These are phyloP conservation scores for Cucumis melo DNA, from an alignment of 306 rosid genomes.

Conservation along the genomic window DNA sequence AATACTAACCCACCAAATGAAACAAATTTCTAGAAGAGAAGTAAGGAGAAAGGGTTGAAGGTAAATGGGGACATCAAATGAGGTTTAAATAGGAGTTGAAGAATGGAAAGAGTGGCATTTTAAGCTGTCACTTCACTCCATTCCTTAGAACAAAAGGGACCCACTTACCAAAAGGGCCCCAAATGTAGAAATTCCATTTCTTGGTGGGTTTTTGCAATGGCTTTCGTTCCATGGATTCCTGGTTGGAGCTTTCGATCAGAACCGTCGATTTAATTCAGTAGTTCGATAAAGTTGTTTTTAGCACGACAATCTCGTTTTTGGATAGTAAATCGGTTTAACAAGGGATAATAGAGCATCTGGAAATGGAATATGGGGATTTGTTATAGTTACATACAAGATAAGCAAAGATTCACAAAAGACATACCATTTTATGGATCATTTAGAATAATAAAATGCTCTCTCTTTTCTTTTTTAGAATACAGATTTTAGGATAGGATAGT, in stretches of 20 bases:
- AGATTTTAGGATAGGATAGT: neutral
- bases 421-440: neutral
- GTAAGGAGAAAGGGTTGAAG: neutral
- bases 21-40: neutral
- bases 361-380: neutral
- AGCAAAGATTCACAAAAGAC: neutral
- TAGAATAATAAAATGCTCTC: neutral
- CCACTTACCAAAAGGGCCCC: neutral
- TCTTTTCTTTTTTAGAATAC: too few relatives aligned
- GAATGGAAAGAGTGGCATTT: neutral
- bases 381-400: neutral
- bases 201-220: neutral
- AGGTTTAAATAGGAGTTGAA: neutral
- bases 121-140: conserved; percentile 3
- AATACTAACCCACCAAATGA: neutral
- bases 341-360: neutral
- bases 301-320: neutral
- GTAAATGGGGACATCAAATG: neutral
- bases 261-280: neutral
- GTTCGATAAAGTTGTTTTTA: neutral
- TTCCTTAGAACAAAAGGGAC: neutral
- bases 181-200: neutral
- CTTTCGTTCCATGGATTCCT: neutral
- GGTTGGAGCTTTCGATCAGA: neutral
- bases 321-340: neutral